These are phyloP conservation scores for Podospora tetraspora DNA, from an alignment of 495 filamentous ascomycete species.

Conservation along the genomic window DNA sequence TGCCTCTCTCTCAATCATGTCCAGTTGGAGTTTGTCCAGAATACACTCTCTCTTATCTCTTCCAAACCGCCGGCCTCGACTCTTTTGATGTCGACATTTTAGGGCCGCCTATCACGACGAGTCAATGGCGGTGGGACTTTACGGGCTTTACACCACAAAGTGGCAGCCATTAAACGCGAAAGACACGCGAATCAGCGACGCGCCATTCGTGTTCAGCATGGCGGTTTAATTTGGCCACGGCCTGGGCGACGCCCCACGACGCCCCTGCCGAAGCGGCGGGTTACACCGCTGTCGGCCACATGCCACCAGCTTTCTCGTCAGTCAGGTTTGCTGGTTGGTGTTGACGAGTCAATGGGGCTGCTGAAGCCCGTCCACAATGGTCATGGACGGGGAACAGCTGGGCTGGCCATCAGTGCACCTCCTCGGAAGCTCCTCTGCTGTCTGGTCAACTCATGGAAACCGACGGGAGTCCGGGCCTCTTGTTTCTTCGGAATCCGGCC, in stretches of 20 bases:
- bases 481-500: not conserved
- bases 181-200: slow-evolving; percentile 25
- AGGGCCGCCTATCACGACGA: not conserved
- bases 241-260: slow-evolving; percentile 11
- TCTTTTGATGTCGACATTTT: not conserved
- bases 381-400: not conserved
- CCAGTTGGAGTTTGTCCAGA: not conserved
- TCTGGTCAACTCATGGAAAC: not conserved
- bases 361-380: not conserved
- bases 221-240: slow-evolving; percentile 25
- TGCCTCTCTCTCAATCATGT: not conserved
- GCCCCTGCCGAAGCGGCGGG: slow-evolving; percentile 11
- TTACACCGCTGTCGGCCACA: not conserved
- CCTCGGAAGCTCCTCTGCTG: not conserved
- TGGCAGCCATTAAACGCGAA: slow-evolving; percentile 20
- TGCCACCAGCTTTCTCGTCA: not conserved
- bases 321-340: not conserved
- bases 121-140: not conserved
- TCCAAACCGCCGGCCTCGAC: not conserved
- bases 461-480: not conserved
- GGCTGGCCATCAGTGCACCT: not conserved
- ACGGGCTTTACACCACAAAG: slow-evolving; percentile 18
- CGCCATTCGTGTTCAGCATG: slow-evolving; percentile 18
- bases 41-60: not conserved
- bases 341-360: not conserved